Evolutionary conservation across 768 basidiomycete species (phyloP).

Genomic region (Kwoniella bestiolae): DNA sequence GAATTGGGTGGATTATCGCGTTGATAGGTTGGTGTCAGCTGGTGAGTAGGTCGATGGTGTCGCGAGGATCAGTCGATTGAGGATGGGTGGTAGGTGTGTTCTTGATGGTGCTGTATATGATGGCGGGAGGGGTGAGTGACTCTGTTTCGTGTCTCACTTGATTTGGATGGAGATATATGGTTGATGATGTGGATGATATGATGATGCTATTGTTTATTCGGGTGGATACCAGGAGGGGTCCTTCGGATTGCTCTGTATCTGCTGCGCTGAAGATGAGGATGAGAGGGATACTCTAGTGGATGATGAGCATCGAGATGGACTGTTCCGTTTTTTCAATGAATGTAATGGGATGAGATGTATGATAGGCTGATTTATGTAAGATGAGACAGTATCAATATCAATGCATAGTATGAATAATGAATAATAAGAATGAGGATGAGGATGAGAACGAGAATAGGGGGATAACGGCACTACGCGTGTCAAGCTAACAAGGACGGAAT

Average conservation of each 20-base stretch:
- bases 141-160: no score
- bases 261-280: no score
- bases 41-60: background rate
- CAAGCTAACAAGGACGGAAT: no score
- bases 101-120: background rate
- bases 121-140: background rate
- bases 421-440: background rate
- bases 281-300: no score
- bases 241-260: no score
- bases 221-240: no score
- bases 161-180: background rate
- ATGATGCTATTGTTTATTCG: no score
- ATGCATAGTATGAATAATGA: background rate
- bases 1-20: background rate
- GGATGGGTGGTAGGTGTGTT: background rate
- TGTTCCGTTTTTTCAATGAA: no score
- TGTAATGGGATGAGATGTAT: background rate
- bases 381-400: background rate
- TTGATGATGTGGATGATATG: no score
- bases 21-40: background rate
- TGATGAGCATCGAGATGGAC: no score
- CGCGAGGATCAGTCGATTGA: no score
- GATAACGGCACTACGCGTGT: no score
- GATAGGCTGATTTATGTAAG: background rate
- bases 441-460: background rate